Evolutionary conservation across 139 green algal genomes (phyloP), one percentile per base, ranked within the genome.

Genomic region (Tetraselmis chui): DNA sequence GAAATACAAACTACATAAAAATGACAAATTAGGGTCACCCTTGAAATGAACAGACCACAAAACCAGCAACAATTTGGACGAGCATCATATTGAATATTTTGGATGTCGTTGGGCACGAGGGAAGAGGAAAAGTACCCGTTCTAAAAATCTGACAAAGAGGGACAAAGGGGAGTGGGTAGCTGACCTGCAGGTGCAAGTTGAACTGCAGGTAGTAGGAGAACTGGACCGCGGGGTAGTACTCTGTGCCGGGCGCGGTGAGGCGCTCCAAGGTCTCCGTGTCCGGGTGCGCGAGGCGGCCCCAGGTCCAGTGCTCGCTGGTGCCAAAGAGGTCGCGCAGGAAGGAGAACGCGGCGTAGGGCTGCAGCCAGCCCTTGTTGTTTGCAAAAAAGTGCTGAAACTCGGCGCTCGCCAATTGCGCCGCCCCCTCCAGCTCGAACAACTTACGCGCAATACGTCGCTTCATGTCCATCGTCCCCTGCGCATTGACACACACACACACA

Each of bases 191-290:
- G 89, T 98, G 91, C 79, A 99, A 89, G 79, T 98, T 90, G 82
- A 90, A 99, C 92, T 99, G 96, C 75, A 94, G 2, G 75, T 89
- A 97, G 89, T 95, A 97, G 22, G 79, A 86, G 83, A 95, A 96
- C 1, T 84, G 84, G 25, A 95, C 82, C 77, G 59, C 81, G 59
- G 74, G 28, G 82, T 92, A 84, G 59, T 91, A 88, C 29, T 91
- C 86, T 27, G 85, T 77, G 11, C 81, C 78, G 2, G 89, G 88
- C 2, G 78, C 58, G 0, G 87, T 90, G 24, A 98, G 84, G 5
- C 89, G 84, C 2, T 90, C 82, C 32, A 96, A 77, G 2, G 23
- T 32, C 78, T 92, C 83, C 24, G 79, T 30, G 1, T 79, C 89
- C 32, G 89, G 81, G 1, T 31, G 25, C 2, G 84, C 85, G 78